Evolutionary conservation across 805 yeast species (phyloP).

Genomic region (Kazachstania bromeliacearum): DNA sequence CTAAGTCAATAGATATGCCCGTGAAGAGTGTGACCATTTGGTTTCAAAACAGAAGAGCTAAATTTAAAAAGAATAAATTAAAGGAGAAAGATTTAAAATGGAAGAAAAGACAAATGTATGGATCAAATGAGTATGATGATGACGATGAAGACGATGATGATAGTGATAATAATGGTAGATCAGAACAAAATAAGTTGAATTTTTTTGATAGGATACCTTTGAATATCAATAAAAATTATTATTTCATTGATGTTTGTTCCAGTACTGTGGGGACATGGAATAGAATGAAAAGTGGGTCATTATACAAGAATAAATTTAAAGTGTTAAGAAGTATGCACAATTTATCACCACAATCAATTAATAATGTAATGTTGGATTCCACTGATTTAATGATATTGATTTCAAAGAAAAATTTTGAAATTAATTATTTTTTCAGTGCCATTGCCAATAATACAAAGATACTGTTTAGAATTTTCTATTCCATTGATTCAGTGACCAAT

Average conservation of each 20-base stretch:
- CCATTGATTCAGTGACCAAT: conserved; percentile 48
- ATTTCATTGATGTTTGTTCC: conserved; percentile 57
- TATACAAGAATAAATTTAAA: conserved; percentile 29
- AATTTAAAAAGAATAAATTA: conserved; percentile 42
- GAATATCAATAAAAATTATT: conserved; percentile 54
- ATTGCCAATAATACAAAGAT: conserved; percentile 58
- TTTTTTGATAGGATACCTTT: conserved; percentile 39
- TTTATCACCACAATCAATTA: conserved; percentile 57
- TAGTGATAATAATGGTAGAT: not conserved
- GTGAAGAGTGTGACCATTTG: conserved; percentile 86
- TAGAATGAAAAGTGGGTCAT: conserved; percentile 57
- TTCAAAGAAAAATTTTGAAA: conserved; percentile 59
- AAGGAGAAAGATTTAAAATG: conserved; percentile 1
- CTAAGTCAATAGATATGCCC: conserved; percentile 67
- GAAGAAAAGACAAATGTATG: not conserved
- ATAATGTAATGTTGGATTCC: conserved; percentile 49
- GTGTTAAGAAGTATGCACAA: conserved; percentile 43
- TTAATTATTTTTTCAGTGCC: conserved; percentile 72
- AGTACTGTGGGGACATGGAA: conserved; percentile 77
- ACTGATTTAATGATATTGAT: conserved; percentile 65
- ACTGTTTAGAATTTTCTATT: conserved; percentile 63
- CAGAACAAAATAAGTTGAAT: conserved; percentile 5
- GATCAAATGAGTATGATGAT: conserved; percentile 5
- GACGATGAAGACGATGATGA: conserved; percentile 5
- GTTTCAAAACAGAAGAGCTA: conserved; percentile 86